Base-by-base conservation (phyloP, 2,329 filamentous ascomycete genomes). In the Nemania serpens region DNA sequence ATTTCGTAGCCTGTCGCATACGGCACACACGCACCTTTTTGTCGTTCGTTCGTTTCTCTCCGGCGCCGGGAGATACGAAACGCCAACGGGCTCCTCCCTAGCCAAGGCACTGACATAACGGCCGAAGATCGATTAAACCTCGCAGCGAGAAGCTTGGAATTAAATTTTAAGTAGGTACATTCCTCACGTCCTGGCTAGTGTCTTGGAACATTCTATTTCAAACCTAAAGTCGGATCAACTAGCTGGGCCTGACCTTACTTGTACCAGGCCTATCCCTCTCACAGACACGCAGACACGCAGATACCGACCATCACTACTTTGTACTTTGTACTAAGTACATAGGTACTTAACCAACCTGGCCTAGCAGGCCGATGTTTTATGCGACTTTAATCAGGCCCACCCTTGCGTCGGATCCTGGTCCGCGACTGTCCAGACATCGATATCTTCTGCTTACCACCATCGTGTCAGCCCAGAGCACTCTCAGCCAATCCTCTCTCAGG, bases 391-490 rank as follows among this genome's bases (percentile, higher is more conserved):
- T 60, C 45, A 22, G 53, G 46, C 51, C 61, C 61, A 63, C 63
- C 53, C 39, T 39, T 25, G 39, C 55, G n/a, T 48, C 55, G 43
- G 51, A 57, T 41, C 61, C 63, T 54, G 55, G 54, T 45, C 34
- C 43, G 37, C 49, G 37, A 22, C 39, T 57, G 36, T 13, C 12
- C 46, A 39, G 13, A 59, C 52, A 39, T 53, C 42, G 37, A 47
- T 60, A 58, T 64, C 55, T 55, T 59, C 25, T 29, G 58, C 64
- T 64, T 61, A 58, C 62, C 65, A 65, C 63, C 58, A 67, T 70
- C 66, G 71, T 71, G 65, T 73, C 71, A 73, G 68, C 69, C 68
- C 69, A 64, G 67, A 66, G 67, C 64, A 42, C 64, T 65, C 63
- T 66, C 66, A 57, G 54, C 71, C 71, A 74, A 73, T 73, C 69